A percentile compares a stretch with the other conserved stretches of the same genome.
Evolutionary conservation across 805 yeast species (phyloP).

Genomic region (Peterozyma toletana): DNA sequence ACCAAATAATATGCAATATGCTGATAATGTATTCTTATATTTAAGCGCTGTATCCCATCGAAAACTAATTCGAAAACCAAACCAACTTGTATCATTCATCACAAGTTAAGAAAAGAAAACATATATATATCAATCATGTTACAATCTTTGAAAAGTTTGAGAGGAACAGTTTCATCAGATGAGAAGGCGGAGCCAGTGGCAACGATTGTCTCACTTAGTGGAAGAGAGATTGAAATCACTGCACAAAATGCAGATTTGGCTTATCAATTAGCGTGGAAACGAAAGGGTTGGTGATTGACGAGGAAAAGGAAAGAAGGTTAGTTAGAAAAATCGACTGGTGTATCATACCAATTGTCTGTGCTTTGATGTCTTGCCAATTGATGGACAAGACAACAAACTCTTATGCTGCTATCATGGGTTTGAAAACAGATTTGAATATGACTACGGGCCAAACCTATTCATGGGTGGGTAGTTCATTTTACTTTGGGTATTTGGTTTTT

Average conservation of each 20-base stretch:
- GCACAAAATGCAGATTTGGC: slow-evolving; percentile 31
- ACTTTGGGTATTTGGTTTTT: slow-evolving; percentile 38
- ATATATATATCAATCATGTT: too few relatives aligned
- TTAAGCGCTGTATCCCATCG: too few relatives aligned
- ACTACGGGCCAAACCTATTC: slow-evolving; percentile 26
- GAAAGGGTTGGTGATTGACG: slow-evolving; percentile 12
- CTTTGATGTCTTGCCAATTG: slow-evolving; percentile 27
- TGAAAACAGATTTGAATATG: slow-evolving; percentile 27
- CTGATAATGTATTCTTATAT: too few relatives aligned
- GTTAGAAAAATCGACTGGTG: slow-evolving; percentile 29
- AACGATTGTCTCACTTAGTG: slow-evolving; percentile 17
- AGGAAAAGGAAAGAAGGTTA: slow-evolving; percentile 22
- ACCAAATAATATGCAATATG: too few relatives aligned
- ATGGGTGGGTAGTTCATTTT: slow-evolving; percentile 38
- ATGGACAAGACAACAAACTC: slow-evolving; percentile 33
- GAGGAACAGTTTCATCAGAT: too few relatives aligned
- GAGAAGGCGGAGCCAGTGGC: not conserved
- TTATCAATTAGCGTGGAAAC: slow-evolving; percentile 23
- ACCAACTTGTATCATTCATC: too few relatives aligned
- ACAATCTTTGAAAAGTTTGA: too few relatives aligned
- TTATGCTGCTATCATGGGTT: slow-evolving; percentile 30
- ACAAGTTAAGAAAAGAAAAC: too few relatives aligned
- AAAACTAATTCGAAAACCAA: too few relatives aligned
- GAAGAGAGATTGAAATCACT: slow-evolving; percentile 15
- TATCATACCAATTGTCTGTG: slow-evolving; percentile 28